A percentile compares a stretch with the other conserved stretches of the same genome.
These are phyloP conservation scores for Linum usitatissimum DNA, from an alignment of 345 rosid species.

Conservation along the genomic window DNA sequence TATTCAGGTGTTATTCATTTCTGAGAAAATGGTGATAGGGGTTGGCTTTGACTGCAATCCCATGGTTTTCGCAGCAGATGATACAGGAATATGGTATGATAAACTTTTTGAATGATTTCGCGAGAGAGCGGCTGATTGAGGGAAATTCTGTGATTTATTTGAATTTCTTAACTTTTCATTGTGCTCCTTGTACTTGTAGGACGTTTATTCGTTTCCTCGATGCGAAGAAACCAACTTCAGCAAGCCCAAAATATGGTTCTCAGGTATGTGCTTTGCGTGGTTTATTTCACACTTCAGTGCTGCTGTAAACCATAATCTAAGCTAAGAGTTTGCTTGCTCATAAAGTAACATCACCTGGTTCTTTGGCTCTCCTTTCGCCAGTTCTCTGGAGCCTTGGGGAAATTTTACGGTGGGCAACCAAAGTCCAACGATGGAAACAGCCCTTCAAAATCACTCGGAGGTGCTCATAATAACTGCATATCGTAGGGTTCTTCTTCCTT, in stretches of 20 bases:
- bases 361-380: conserved; percentile 15
- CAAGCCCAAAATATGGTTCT: conserved; percentile 67
- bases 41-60: conserved; percentile 95
- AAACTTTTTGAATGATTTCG: not conserved
- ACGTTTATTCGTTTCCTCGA: conserved; percentile 75
- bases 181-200: conserved; percentile 34
- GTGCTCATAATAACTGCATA: conserved; percentile 80
- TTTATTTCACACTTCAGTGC: not conserved
- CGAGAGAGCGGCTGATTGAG: not conserved
- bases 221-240: conserved; percentile 57
- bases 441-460: conserved; percentile 48
- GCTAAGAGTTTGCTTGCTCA: not conserved
- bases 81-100: conserved; percentile 83
- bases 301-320: not conserved
- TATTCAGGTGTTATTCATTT: conserved; percentile 70
- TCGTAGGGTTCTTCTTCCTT: conserved; percentile 31
- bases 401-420: conserved; percentile 81
- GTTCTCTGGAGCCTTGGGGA: conserved; percentile 95
- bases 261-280: conserved; percentile 40
- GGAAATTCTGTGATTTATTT: not conserved
- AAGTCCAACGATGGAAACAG: conserved; percentile 59
- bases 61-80: conserved; percentile 91
- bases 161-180: not conserved
- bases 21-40: conserved; percentile 88
- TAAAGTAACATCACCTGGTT: not conserved